Percentiles rank a stretch among this genome's conserved stretches.
phyloP scores from a whole-genome alignment of 345 rosid species.

The Diplotaxis tenuifolia region DNA sequence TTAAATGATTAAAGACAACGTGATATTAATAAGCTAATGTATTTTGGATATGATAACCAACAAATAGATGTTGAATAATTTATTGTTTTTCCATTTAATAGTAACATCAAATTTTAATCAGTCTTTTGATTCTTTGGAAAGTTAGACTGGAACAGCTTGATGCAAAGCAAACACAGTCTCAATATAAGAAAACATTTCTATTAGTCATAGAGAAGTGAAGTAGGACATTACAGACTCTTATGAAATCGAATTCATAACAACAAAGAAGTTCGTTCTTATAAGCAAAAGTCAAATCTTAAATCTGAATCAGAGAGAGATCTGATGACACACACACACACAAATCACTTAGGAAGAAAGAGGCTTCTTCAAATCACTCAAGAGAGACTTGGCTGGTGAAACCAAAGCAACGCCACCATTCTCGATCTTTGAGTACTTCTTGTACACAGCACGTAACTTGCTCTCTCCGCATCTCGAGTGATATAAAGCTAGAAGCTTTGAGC shows the following conservation, averaged over 20 bases:
- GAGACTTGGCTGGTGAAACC: too few species aligned
- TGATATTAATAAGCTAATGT: too few species aligned
- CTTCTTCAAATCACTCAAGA: conserved; percentile 31
- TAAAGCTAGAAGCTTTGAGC: too few species aligned
- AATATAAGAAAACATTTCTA: not conserved
- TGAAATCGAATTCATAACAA: not conserved
- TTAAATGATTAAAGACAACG: too few species aligned
- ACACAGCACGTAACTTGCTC: too few species aligned
- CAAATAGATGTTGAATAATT: too few species aligned
- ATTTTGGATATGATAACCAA: not conserved
- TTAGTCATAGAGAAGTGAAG: not conserved
- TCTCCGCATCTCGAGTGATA: too few species aligned
- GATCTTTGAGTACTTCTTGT: too few species aligned
- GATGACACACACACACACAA: conserved; percentile 4
- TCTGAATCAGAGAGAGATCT: conserved; percentile 33
- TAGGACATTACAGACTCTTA: not conserved
- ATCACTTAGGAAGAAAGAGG: conserved; percentile 21
- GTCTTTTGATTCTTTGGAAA: not conserved
- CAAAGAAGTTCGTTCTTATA: not conserved
- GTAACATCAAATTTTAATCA: too few species aligned
- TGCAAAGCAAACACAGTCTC: not conserved
- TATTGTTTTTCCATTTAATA: too few species aligned
- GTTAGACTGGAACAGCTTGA: not conserved
- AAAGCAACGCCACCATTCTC: too few species aligned
- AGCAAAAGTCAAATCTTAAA: not conserved